Conservation (phyloP, 1,284 basidiomycete genomes). For the Sporisorium sorghi region DNA sequence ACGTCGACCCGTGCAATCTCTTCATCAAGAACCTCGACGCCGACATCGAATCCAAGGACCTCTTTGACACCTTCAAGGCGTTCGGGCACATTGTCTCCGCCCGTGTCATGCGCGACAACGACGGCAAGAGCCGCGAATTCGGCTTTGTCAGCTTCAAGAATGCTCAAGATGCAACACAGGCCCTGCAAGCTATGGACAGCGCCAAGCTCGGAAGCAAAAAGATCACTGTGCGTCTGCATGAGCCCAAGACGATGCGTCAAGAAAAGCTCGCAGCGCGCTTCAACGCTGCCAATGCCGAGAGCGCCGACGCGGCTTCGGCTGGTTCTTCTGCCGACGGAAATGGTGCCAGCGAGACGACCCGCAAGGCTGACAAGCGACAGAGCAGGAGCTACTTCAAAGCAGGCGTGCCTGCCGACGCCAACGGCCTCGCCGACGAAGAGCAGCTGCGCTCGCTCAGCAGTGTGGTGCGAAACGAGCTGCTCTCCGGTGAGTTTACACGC, state of each 20-base stretch:
- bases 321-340: not conserved
- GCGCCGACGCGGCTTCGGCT: slow-evolving; percentile 1
- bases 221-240: slow-evolving; percentile 85
- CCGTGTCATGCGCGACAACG: slow-evolving; percentile 90
- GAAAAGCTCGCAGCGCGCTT: slow-evolving; percentile 86
- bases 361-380: slow-evolving; percentile 40
- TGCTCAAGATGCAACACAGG: slow-evolving; percentile 74
- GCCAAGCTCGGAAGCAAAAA: slow-evolving; percentile 73
- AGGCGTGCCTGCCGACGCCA: slow-evolving; percentile 44
- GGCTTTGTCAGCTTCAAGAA: slow-evolving; percentile 85
- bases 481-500: slow-evolving; percentile 82
- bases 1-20: slow-evolving; percentile 64
- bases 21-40: slow-evolving; percentile 65
- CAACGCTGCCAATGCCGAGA: slow-evolving; percentile 21
- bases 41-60: slow-evolving; percentile 48
- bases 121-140: slow-evolving; percentile 85
- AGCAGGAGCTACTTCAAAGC: slow-evolving; percentile 59
- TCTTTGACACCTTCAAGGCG: slow-evolving; percentile 54
- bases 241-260: slow-evolving; percentile 86
- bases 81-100: slow-evolving; percentile 75
- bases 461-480: slow-evolving; percentile 83
- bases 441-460: slow-evolving; percentile 80
- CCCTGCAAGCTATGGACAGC: slow-evolving; percentile 78
- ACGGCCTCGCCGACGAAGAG: slow-evolving; percentile 72
- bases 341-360: slow-evolving; percentile 8